Evolutionary conservation across 495 filamentous ascomycete species (phyloP), one percentile per base, ranked within the genome.

Genomic region (Aspergillus sparsus): DNA sequence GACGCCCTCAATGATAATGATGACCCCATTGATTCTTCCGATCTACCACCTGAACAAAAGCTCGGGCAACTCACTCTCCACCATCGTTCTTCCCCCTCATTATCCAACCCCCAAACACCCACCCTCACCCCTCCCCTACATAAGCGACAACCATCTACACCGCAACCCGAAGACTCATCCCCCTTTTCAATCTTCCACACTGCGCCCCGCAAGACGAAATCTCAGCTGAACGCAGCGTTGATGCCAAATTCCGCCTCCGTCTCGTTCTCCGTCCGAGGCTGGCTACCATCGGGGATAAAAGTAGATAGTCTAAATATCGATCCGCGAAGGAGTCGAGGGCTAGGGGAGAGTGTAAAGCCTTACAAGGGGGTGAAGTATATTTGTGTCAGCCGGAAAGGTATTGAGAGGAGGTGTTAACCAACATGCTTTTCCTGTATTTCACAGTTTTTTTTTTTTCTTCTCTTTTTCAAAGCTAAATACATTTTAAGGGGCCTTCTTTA

Each of bases 341-440:
- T 99, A 10, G 92, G 91, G 0, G 90, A 96, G 64, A 85, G 88
- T 10, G 84, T 98, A 45, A 93, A 90, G 72, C 94, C 95, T 42
- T 99, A 96, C 73, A 99, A 98, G 77, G 95, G 94, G 11, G 94
- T 98, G 49, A 99, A 98, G 75, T 99, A 99, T 74, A 71, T 98
- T 57, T 96, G 92, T 63, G 85, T 94, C 33, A 97, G 92, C 74
- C 86, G 84, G 62, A 85, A 84, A 45, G 95, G 95, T 4, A 82
- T 99, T 42, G 94, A 98, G 74, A 65, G 77, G 21, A 69, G 78
- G 53, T 77, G 74, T 55, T 80, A 60, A 72, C n/a, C 44, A n/a
- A n/a, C n/a, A 27, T 27, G 21, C 21, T 27, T 27, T 27, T 27
- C 1, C n/a, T 21, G 16, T 9, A 15, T n/a, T 16, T 21, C 4